phyloP scores from a whole-genome alignment of 75 land plant genomes.

The Isoetes taiwanensis region DNA sequence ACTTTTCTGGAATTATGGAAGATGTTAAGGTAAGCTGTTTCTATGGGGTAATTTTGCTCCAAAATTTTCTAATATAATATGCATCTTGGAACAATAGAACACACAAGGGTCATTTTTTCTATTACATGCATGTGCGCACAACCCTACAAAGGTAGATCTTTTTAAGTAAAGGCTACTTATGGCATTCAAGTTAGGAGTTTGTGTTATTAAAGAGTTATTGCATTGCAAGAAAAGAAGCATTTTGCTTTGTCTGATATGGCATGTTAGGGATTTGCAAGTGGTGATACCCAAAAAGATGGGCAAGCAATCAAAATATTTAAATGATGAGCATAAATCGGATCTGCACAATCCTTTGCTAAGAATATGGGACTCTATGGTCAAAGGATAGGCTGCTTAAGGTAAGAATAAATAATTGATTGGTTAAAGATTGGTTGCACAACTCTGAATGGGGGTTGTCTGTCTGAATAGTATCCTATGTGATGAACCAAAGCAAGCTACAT shows the following conservation, averaged over 20 bases:
- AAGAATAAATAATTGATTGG: too few species aligned
- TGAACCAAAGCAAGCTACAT: not conserved
- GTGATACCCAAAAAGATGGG: conserved; percentile 72
- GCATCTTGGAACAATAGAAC: conserved; percentile 75
- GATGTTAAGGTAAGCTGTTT: conserved; percentile 56
- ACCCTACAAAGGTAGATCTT: conserved; percentile 96
- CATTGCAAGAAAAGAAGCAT: conserved; percentile 54
- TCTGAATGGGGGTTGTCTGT: too few species aligned
- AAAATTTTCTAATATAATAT: too few species aligned
- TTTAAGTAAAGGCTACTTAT: not conserved
- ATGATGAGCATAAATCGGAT: conserved; percentile 76
- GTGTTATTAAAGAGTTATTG: not conserved
- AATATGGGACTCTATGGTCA: conserved; percentile 99
- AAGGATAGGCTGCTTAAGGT: conserved; percentile 86
- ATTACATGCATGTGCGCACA: conserved; percentile 97
- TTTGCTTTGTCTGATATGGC: conserved; percentile 96
- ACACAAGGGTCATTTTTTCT: conserved; percentile 78
- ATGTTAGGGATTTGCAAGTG: conserved; percentile 96
- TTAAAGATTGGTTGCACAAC: too few species aligned
- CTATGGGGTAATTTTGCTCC: too few species aligned
- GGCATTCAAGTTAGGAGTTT: not conserved
- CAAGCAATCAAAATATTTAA: conserved; percentile 74
- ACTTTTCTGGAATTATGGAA: conserved; percentile 73
- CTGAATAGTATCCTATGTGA: not conserved
- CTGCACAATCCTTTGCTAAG: conserved; percentile 90